Conservation (phyloP, 768 basidiomycete species). For the Naganishia friedmannii region DNA sequence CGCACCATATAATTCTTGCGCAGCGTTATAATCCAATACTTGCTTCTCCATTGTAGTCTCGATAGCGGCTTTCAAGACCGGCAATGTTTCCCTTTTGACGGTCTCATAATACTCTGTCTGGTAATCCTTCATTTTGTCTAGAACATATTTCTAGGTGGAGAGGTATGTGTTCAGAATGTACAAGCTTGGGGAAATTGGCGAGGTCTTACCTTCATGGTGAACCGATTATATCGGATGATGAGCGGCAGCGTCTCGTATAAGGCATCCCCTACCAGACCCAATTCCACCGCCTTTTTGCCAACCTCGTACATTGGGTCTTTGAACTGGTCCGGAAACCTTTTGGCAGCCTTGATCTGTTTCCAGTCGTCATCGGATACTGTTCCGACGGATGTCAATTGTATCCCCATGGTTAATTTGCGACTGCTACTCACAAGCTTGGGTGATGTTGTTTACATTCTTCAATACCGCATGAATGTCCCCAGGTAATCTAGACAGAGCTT, state of each 20-base stretch:
- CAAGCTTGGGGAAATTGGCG: slow-evolving; percentile 52
- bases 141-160: background rate
- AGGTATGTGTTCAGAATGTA: background rate
- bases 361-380: slow-evolving; percentile 14
- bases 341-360: slow-evolving; percentile 5
- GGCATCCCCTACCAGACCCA: slow-evolving; percentile 87
- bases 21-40: background rate
- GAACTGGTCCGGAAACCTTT: slow-evolving; percentile 15
- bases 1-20: slow-evolving; percentile 1
- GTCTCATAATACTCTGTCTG: background rate
- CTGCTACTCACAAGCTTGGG: background rate
- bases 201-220: slow-evolving; percentile 67
- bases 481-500: slow-evolving; percentile 13
- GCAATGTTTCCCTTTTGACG: slow-evolving; percentile 1
- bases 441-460: background rate
- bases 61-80: slow-evolving; percentile 5
- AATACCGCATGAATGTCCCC: slow-evolving; percentile 15
- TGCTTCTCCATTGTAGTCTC: slow-evolving; percentile 6
- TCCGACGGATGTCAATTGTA: background rate
- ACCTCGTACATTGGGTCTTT: slow-evolving; percentile 42
- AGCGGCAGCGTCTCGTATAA: slow-evolving; percentile 85
- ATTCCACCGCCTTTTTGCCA: slow-evolving; percentile 71
- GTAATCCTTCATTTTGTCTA: slow-evolving; percentile 2
- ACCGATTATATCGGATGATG: slow-evolving; percentile 91
- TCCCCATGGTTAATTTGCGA: background rate